Percentiles rank a stretch among this genome's conserved stretches.
Conservation (phyloP, 2,329 filamentous ascomycete species). For the Coniosporium tulheliwenetii region DNA sequence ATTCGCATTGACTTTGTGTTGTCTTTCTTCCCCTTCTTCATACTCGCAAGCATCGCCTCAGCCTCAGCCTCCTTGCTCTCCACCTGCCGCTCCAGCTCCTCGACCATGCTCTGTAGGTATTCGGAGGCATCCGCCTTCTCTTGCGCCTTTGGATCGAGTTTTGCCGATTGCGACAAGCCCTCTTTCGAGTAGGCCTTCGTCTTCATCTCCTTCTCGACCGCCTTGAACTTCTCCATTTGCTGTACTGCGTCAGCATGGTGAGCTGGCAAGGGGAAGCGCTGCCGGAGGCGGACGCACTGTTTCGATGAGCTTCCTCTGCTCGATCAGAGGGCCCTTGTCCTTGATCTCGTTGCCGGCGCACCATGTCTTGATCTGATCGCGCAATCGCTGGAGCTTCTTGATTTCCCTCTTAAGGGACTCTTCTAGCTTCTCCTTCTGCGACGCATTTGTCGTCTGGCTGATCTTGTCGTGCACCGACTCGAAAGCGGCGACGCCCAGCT, state of each 20-base stretch:
- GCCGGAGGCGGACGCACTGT: constrained; percentile 46
- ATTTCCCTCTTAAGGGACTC: constrained; percentile 98
- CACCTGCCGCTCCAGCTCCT: constrained; percentile 86
- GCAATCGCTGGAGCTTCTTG: constrained; percentile 95
- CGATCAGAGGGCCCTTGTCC: constrained; percentile 89
- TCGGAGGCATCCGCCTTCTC: constrained; percentile 80
- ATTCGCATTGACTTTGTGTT: constrained; percentile 71
- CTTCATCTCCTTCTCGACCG: constrained; percentile 99
- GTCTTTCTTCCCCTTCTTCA: constrained; percentile 93
- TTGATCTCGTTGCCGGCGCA: constrained; percentile 97
- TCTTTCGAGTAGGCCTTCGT: constrained; percentile 99
- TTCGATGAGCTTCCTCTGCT: constrained; percentile 92
- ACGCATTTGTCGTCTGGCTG: constrained; percentile 74
- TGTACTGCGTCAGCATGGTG: constrained; percentile 26
- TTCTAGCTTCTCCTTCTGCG: constrained; percentile 96
- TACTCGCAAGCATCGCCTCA: constrained; percentile 68
- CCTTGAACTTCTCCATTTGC: constrained; percentile 99
- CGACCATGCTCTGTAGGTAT: constrained; percentile 74
- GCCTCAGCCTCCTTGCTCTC: constrained; percentile 83
- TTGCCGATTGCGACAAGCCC: constrained; percentile 77
- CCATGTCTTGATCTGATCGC: constrained; percentile 99
- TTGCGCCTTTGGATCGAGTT: constrained; percentile 94
- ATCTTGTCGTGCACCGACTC: constrained; percentile 97
- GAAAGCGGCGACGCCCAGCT: constrained; percentile 82
- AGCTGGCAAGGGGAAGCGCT: constrained; percentile 9